phyloP scores from a whole-genome alignment of 257 asterid species.

The Lithospermum erythrorhizon region DNA sequence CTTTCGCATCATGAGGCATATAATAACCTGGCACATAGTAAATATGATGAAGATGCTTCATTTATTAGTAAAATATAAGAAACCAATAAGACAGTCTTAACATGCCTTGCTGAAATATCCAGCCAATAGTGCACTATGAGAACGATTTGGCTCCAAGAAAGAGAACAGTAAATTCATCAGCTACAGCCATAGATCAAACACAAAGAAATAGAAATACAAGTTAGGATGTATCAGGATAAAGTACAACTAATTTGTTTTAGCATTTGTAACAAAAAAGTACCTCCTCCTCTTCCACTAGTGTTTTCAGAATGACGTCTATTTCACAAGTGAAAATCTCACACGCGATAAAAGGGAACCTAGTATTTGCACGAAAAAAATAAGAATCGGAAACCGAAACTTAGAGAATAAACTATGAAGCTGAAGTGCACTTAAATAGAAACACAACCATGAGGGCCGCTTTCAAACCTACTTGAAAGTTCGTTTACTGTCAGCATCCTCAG shows the following conservation, averaged over 20 bases:
- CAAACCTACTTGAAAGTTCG: conserved; percentile 71
- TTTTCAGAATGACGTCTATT: conserved; percentile 92
- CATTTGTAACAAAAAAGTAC: conserved; percentile 26
- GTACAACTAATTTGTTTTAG: background rate
- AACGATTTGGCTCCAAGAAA: conserved; percentile 79
- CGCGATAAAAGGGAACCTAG: conserved; percentile 94
- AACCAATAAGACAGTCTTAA: conserved; percentile 3
- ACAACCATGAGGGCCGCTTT: background rate
- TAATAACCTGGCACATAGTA: conserved; percentile 62
- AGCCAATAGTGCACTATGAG: conserved; percentile 81
- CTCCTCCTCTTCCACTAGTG: conserved; percentile 93
- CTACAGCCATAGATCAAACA: conserved; percentile 36
- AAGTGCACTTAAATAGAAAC: background rate
- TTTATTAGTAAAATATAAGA: background rate
- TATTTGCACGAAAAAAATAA: conserved; percentile 11
- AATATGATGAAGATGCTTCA: conserved; percentile 16
- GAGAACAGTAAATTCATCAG: conserved; percentile 91
- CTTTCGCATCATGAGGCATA: conserved; percentile 89
- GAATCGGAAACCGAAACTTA: conserved; percentile 1
- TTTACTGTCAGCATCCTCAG: conserved; percentile 83
- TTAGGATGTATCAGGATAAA: background rate
- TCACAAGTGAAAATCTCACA: conserved; percentile 96
- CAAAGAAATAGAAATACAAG: background rate
- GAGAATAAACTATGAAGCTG: background rate
- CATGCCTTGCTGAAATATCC: conserved; percentile 97